Percentiles rank a stretch among this genome's conserved stretches.
Conservation (phyloP, 78 protist species). For the Dictyostelium brefeldianum region DNA sequence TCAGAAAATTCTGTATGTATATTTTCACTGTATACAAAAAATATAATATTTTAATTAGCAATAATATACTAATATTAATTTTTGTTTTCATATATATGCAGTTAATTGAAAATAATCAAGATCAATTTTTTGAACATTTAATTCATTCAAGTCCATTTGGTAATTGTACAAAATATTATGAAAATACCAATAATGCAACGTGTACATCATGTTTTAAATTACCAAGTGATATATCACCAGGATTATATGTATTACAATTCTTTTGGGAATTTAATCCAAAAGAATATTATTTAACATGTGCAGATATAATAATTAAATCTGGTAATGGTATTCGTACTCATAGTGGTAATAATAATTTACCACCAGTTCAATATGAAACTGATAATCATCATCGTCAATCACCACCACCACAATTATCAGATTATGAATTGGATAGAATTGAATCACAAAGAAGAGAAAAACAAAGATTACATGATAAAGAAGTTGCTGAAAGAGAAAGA, state of each 20-base stretch:
- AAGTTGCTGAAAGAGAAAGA: not conserved
- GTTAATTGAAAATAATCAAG: constrained; percentile 6
- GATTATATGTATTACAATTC: constrained; percentile 59
- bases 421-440: not conserved
- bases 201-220: constrained; percentile 55
- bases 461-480: not conserved
- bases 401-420: not conserved
- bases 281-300: constrained; percentile 77
- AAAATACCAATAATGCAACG: constrained; percentile 65
- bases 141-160: constrained; percentile 59
- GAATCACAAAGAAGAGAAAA: not conserved
- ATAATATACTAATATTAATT: not conserved
- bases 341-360: no score
- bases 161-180: constrained; percentile 56
- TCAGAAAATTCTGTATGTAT: not conserved
- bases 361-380: not conserved
- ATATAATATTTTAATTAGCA: not conserved
- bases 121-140: constrained; percentile 32
- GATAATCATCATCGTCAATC: not conserved
- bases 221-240: constrained; percentile 25
- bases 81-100: not conserved
- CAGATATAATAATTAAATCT: constrained; percentile 23
- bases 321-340: not conserved
- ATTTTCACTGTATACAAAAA: no score
- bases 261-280: constrained; percentile 79